A percentile compares a stretch with the other conserved stretches of the same genome.
Evolutionary conservation across 371 early-diverging fungal species (phyloP).

Genomic region (Phascolomyces articulosus): DNA sequence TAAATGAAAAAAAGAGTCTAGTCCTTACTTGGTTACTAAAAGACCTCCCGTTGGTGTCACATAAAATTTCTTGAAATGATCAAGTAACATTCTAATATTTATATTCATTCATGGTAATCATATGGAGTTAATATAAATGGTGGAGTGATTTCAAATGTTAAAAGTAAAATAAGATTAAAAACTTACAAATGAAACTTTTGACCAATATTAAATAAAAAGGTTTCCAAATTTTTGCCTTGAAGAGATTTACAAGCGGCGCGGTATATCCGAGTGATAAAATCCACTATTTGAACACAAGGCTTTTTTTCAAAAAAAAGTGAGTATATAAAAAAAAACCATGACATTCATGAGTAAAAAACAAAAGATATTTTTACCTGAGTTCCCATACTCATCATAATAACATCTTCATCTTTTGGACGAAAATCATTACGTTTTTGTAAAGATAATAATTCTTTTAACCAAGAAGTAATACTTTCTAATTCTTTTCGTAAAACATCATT

Average conservation of each 20-base stretch:
- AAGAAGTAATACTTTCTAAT: constrained; percentile 63
- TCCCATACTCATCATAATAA: constrained; percentile 71
- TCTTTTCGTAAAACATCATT: constrained; percentile 81
- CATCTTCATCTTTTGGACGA: constrained; percentile 84
- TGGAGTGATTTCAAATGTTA: no score
- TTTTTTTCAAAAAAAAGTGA: constrained; percentile 18
- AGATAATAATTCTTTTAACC: constrained; percentile 64
- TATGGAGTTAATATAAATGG: no score
- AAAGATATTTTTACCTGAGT: constrained; percentile 52
- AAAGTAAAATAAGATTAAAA: background rate
- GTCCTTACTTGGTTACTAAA: constrained; percentile 78
- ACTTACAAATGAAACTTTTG: constrained; percentile 76
- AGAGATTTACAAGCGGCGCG: constrained; percentile 62
- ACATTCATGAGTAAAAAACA: background rate
- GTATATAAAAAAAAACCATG: background rate
- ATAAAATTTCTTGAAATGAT: constrained; percentile 88
- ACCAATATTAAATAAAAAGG: constrained; percentile 81
- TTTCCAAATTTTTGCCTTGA: constrained; percentile 80
- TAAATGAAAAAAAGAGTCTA: background rate
- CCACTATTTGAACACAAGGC: constrained; percentile 75
- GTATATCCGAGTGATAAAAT: constrained; percentile 67
- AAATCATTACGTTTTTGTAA: constrained; percentile 78
- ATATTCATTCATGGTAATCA: no score
- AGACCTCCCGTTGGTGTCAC: constrained; percentile 87
- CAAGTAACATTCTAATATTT: constrained; percentile 74